Evolutionary conservation across 495 filamentous ascomycete species (phyloP).

Genomic region (Neurospora africana): DNA sequence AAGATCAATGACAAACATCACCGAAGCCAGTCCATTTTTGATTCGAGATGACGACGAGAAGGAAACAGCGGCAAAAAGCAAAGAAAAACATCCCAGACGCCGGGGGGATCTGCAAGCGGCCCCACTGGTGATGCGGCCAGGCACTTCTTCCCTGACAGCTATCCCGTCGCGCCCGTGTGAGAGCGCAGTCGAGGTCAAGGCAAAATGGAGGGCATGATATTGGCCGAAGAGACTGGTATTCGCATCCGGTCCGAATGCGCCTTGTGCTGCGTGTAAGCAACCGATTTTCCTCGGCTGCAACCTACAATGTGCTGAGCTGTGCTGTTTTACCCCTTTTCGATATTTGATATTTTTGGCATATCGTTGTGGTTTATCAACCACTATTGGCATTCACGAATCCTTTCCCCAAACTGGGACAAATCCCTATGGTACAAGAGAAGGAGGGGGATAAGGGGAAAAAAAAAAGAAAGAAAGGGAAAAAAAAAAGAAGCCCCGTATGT

Average conservation of each 20-base stretch:
- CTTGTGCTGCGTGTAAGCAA: neutral
- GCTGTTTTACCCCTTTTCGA: neutral
- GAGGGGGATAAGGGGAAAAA: neutral
- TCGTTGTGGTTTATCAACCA: neutral
- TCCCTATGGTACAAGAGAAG: neutral
- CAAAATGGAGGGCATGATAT: neutral
- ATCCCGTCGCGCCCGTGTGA: neutral
- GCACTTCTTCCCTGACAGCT: neutral
- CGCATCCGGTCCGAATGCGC: neutral
- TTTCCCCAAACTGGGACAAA: neutral
- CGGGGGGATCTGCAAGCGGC: neutral
- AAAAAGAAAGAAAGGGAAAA: too few species aligned
- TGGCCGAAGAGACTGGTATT: neutral
- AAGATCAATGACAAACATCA: neutral
- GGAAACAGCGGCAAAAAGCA: neutral
- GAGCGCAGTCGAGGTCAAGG: neutral
- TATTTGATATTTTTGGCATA: neutral
- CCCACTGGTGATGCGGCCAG: neutral
- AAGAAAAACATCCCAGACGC: neutral
- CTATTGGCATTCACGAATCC: neutral
- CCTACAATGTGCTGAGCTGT: neutral
- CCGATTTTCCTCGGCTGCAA: neutral
- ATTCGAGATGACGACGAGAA: neutral
- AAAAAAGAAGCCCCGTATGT: neutral
- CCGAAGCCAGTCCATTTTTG: neutral